These are phyloP conservation scores for Apiospora rasikravindrae DNA, from an alignment of 2,329 filamentous ascomycete species.

Conservation along the genomic window DNA sequence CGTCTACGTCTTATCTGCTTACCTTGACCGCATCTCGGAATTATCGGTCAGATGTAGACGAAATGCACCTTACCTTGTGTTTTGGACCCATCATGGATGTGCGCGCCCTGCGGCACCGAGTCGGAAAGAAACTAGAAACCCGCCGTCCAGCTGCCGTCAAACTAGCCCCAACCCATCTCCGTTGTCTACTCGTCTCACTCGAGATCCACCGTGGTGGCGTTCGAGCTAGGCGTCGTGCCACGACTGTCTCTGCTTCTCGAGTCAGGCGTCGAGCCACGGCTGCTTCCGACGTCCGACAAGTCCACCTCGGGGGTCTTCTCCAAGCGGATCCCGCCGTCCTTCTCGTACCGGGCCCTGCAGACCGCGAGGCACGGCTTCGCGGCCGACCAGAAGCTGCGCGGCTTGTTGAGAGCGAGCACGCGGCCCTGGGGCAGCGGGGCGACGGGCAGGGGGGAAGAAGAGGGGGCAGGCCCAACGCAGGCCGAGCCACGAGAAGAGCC, in stretches of 20 bases:
- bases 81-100: too few relatives aligned
- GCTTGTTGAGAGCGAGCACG: background rate
- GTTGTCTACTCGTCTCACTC: background rate
- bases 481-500: background rate
- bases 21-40: background rate
- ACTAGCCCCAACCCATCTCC: too few relatives aligned
- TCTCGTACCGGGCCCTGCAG: background rate
- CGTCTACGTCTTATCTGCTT: background rate
- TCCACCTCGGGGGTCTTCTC: background rate
- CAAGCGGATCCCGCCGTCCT: background rate
- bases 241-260: too few relatives aligned
- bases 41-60: too few relatives aligned
- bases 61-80: too few relatives aligned
- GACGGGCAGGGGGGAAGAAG: background rate
- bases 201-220: background rate
- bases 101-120: too few relatives aligned
- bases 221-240: background rate
- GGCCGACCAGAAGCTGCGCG: background rate
- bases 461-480: background rate
- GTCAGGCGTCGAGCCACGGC: background rate
- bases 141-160: too few relatives aligned
- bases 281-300: too few relatives aligned
- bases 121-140: too few relatives aligned
- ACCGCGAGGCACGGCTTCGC: background rate
- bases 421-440: too few relatives aligned